Conservation (phyloP, 1,139 yeast species). For the Ashbya aceris region DNA sequence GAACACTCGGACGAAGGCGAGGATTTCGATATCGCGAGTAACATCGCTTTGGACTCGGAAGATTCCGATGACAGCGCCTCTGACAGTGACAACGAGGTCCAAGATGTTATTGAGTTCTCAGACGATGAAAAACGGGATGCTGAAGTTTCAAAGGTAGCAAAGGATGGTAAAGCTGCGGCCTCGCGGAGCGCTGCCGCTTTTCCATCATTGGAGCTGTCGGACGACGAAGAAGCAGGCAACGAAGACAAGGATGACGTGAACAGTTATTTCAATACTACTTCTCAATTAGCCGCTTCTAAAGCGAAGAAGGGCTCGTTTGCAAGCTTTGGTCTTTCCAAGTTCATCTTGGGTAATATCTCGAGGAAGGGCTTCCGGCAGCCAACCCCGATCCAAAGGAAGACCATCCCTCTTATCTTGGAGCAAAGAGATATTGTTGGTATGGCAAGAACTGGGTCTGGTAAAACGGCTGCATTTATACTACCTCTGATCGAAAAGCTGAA, state of each 20-base stretch:
- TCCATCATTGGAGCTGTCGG: constrained; percentile 63
- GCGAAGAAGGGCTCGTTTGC: constrained; percentile 81
- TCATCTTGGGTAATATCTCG: constrained; percentile 57
- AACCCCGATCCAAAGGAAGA: constrained; percentile 93
- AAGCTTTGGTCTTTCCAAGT: constrained; percentile 78
- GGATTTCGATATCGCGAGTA: constrained; percentile 58
- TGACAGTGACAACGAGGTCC: constrained; percentile 35
- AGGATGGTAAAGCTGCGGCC: constrained; percentile 10
- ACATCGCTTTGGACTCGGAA: constrained; percentile 43
- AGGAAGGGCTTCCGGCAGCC: constrained; percentile 91
- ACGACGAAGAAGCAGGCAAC: constrained; percentile 42
- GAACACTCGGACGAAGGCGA: constrained; percentile 44
- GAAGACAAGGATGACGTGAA: constrained; percentile 42
- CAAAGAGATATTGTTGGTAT: constrained; percentile 94
- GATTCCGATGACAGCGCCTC: constrained; percentile 32
- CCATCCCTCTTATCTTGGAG: constrained; percentile 82
- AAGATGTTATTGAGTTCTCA: constrained; percentile 44
- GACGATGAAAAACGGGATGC: constrained; percentile 23
- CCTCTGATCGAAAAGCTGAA: constrained; percentile 85
- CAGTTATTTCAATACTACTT: constrained; percentile 33
- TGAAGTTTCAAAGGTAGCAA: constrained; percentile 14
- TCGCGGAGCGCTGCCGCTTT: constrained; percentile 31
- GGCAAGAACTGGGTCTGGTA: constrained; percentile 99
- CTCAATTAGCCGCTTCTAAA: constrained; percentile 45
- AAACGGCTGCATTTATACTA: constrained; percentile 93